Evolutionary conservation across 257 asterid genomes (phyloP), one percentile per base, ranked within the genome.

Genomic region (Solanum phureja): DNA sequence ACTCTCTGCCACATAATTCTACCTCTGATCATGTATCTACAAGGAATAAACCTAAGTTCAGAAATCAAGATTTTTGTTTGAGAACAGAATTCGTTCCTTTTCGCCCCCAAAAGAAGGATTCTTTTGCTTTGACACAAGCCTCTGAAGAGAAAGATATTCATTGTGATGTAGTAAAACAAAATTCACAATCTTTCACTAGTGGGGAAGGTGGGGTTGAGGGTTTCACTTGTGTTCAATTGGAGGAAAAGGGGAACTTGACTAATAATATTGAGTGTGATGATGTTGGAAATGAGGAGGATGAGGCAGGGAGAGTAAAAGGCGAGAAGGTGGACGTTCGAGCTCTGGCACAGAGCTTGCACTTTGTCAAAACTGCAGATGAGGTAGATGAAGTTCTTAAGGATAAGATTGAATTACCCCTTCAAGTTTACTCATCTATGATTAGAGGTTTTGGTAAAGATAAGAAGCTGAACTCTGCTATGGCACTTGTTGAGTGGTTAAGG

Each of bases 401-500:
- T 87, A 94, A 91, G 68, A 86, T 87, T 23, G 92, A 92, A 19
- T 88, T 95, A 24, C 99, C 99, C 7, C 98, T 97, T 88, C 99
- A 93, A 87, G 98, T 97, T 24, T 97, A 90, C 87, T 97, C 98
- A 2, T 91, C 98, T 49, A 87, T 95, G 35, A 94, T 97, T 86
- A 92, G 94, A 91, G 91, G 95, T 69, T 93, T 97, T 66, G 99
- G 99, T 52, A 97, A 93, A 34, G 96, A 97, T 5, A 94, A 92
- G 90, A 93, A 88, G 91, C 81, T 94, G 27, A 91, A 92, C 18
- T 76, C 95, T 4, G 98, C 94, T 0, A 83, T 96, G 92, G 96
- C 96, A 86, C 92, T 96, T 64, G 94, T 92, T n/a, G 92, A 94
- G 86, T 97, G 99, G 99, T 97, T 97, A 37, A 95, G 91, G 93